phyloP scores from a whole-genome alignment of 202 grass and related monocot genomes.

The Miscanthus sacchariflorus region DNA sequence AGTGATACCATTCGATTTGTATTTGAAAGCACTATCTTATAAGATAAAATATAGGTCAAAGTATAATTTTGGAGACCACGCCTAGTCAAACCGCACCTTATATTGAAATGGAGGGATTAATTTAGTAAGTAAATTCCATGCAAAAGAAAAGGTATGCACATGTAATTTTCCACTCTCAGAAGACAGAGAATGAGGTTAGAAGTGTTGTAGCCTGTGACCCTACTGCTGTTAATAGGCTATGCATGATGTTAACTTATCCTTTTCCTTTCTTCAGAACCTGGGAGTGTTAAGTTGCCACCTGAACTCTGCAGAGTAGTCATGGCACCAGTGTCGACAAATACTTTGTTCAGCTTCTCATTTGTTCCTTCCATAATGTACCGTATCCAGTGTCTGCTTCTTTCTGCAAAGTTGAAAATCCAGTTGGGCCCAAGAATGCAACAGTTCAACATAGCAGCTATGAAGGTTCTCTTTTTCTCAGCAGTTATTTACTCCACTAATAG shows the following conservation, averaged over 20 bases:
- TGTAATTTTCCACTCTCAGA: not conserved
- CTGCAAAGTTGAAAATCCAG: slow-evolving; percentile 60
- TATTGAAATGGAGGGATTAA: not conserved
- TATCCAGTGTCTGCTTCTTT: slow-evolving; percentile 81
- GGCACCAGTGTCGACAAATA: slow-evolving; percentile 60
- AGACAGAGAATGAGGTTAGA: not conserved
- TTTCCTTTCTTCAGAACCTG: slow-evolving; percentile 56
- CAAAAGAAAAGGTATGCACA: not conserved
- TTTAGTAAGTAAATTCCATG: slow-evolving; percentile 3
- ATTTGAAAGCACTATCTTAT: not conserved
- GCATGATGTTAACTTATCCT: slow-evolving; percentile 32
- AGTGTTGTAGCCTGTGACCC: not conserved
- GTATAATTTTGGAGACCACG: not conserved
- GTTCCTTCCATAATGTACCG: slow-evolving; percentile 76
- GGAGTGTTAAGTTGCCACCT: slow-evolving; percentile 66
- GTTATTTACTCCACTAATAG: slow-evolving; percentile 30
- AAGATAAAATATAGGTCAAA: not conserved
- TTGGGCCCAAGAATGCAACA: slow-evolving; percentile 56
- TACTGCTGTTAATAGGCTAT: not conserved
- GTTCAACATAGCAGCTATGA: slow-evolving; percentile 55
- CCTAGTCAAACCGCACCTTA: not conserved
- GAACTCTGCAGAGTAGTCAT: slow-evolving; percentile 83
- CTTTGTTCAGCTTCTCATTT: slow-evolving; percentile 61
- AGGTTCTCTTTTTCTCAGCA: slow-evolving; percentile 54
- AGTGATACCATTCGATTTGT: not conserved